Conservation (phyloP, 345 rosid genomes). For the Lepidium aucheri region DNA sequence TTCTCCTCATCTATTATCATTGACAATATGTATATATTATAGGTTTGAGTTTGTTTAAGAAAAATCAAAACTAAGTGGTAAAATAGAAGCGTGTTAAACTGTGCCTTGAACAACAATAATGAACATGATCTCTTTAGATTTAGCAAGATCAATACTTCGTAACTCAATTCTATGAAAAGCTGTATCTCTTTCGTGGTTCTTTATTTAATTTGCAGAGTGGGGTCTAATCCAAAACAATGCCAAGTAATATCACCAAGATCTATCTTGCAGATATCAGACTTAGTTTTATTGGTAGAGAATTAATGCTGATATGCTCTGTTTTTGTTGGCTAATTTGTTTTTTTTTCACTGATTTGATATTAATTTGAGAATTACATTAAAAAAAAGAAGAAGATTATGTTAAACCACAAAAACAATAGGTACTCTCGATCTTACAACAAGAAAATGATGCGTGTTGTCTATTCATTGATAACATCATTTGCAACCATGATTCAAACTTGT, state of each 20-base stretch:
- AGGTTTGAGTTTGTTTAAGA: not conserved
- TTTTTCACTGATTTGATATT: no score
- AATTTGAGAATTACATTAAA: no score
- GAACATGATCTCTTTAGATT: not conserved
- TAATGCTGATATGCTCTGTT: conserved; percentile 30
- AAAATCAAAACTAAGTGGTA: conserved; percentile 4
- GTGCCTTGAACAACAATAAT: not conserved
- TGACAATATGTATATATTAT: not conserved
- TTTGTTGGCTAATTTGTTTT: no score
- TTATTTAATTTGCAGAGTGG: not conserved
- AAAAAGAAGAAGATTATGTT: no score
- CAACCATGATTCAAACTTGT: no score
- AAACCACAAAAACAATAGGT: no score
- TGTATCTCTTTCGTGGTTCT: not conserved
- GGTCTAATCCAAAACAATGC: conserved; percentile 2
- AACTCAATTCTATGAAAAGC: not conserved
- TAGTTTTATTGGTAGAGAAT: conserved; percentile 47
- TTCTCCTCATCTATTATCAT: not conserved
- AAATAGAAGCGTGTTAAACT: not conserved
- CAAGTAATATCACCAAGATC: conserved; percentile 54
- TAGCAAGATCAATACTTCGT: not conserved
- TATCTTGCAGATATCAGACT: conserved; percentile 43
- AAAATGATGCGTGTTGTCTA: no score
- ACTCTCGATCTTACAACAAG: no score
- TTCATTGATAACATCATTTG: no score